Percentiles rank a stretch among this genome's conserved stretches.
Evolutionary conservation across 1,284 basidiomycete genomes (phyloP).

Genomic region (Coniferiporia sulphurascens): DNA sequence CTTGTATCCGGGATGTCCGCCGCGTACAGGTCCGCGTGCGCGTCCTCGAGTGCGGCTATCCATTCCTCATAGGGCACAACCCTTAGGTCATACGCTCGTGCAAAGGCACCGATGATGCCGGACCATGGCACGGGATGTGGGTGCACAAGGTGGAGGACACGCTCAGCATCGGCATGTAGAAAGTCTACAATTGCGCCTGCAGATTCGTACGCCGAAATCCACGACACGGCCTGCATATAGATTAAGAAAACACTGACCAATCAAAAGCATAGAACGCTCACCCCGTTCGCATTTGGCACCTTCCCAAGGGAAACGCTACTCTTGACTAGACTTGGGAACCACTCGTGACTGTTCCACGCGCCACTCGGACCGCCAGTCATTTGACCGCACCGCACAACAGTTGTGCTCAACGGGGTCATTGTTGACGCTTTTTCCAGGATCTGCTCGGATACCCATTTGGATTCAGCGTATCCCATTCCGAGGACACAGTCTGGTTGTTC

Average conservation of each 20-base stretch:
- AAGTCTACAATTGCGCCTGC: constrained; percentile 20
- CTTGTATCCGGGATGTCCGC: too few relatives aligned
- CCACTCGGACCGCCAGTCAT: constrained; percentile 26
- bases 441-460: constrained; percentile 33
- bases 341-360: constrained; percentile 28
- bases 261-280: constrained; percentile 1
- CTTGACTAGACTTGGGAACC: constrained; percentile 29
- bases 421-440: constrained; percentile 25
- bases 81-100: constrained; percentile 22
- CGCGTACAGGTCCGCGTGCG: neutral
- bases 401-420: constrained; percentile 23
- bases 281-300: constrained; percentile 18
- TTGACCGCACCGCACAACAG: constrained; percentile 23
- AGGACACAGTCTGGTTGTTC: constrained; percentile 21
- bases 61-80: constrained; percentile 25
- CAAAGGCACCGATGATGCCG: constrained; percentile 13
- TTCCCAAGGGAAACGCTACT: constrained; percentile 16
- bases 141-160: constrained; percentile 26
- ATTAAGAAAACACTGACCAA: neutral
- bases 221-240: constrained; percentile 17
- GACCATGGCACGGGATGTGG: constrained; percentile 26
- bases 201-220: constrained; percentile 23
- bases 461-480: constrained; percentile 30
- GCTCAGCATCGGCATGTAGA: constrained; percentile 6
- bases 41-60: constrained; percentile 16